Evolutionary conservation across 768 basidiomycete genomes (phyloP).

Genomic region (Cystobasidiopsis lactophilus): DNA sequence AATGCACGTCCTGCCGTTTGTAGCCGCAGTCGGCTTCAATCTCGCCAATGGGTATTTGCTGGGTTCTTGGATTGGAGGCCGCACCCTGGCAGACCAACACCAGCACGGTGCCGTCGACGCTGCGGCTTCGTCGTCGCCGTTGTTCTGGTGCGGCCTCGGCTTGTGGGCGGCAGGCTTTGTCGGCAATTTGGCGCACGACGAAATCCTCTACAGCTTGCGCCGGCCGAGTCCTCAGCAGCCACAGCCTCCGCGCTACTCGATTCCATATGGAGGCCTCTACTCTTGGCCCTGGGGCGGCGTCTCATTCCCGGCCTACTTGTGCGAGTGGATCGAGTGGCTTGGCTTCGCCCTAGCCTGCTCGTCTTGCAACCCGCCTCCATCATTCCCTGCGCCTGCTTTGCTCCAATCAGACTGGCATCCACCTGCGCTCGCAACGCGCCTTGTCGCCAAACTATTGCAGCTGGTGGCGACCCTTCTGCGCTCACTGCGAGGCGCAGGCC

Average conservation of each 20-base stretch:
- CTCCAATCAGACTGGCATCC: not conserved
- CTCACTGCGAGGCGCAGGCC: too few species aligned
- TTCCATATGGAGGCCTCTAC: slow-evolving; percentile 41
- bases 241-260: slow-evolving; percentile 21
- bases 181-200: slow-evolving; percentile 75
- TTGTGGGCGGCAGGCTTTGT: slow-evolving; percentile 50
- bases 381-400: not conserved
- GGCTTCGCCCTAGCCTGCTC: slow-evolving; percentile 58
- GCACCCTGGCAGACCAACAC: not conserved
- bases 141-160: slow-evolving; percentile 41
- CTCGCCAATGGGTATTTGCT: slow-evolving; percentile 45
- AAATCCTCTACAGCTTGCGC: slow-evolving; percentile 53
- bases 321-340: slow-evolving; percentile 87
- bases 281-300: slow-evolving; percentile 53
- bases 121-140: not conserved
- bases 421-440: slow-evolving; percentile 30
- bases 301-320: slow-evolving; percentile 82
- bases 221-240: slow-evolving; percentile 21
- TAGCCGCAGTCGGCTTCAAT: slow-evolving; percentile 44
- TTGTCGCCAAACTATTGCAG: slow-evolving; percentile 5
- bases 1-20: slow-evolving; percentile 43
- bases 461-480: not conserved
- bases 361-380: not conserved
- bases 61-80: slow-evolving; percentile 37
- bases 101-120: slow-evolving; percentile 3